Evolutionary conservation across 495 filamentous ascomycete genomes (phyloP).

Genomic region (Trichodelitschia bisporula): DNA sequence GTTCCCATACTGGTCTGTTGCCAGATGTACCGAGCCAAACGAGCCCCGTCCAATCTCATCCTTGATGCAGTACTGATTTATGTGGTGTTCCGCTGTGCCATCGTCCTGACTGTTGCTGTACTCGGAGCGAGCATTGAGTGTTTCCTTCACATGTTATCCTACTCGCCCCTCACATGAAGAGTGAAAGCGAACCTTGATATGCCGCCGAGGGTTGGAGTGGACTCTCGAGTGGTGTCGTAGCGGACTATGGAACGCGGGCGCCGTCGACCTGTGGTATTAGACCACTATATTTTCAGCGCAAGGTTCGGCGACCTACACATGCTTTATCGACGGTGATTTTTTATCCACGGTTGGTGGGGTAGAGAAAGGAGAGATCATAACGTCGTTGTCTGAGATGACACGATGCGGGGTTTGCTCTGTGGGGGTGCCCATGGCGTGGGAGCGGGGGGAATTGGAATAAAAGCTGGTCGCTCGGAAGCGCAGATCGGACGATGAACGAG

Average conservation of each 20-base stretch:
- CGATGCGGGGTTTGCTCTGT: too few species aligned
- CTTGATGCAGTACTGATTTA: constrained; percentile 87
- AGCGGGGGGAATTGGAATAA: too few species aligned
- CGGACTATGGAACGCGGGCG: constrained; percentile 16
- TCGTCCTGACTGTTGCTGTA: constrained; percentile 74
- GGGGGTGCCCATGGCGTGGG: too few species aligned
- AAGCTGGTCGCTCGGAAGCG: too few species aligned
- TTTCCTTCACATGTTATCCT: constrained; percentile 33
- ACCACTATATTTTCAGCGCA: neutral
- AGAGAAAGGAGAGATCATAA: too few species aligned
- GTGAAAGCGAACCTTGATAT: neutral
- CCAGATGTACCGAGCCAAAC: constrained; percentile 83
- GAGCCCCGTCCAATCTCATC: constrained; percentile 92
- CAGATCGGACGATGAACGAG: too few species aligned
- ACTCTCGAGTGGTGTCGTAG: constrained; percentile 17
- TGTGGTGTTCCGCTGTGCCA: constrained; percentile 48
- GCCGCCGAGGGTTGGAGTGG: constrained; percentile 15
- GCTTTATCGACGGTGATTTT: too few species aligned
- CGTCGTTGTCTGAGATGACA: too few species aligned
- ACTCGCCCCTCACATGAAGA: neutral
- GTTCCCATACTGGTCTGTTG: constrained; percentile 67
- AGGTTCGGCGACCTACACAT: too few species aligned
- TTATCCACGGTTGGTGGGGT: too few species aligned
- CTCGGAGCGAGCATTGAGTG: constrained; percentile 66
- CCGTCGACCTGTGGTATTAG: constrained; percentile 4